Evolutionary conservation across 345 rosid genomes (phyloP).

Genomic region (Pugionium dolabratum): DNA sequence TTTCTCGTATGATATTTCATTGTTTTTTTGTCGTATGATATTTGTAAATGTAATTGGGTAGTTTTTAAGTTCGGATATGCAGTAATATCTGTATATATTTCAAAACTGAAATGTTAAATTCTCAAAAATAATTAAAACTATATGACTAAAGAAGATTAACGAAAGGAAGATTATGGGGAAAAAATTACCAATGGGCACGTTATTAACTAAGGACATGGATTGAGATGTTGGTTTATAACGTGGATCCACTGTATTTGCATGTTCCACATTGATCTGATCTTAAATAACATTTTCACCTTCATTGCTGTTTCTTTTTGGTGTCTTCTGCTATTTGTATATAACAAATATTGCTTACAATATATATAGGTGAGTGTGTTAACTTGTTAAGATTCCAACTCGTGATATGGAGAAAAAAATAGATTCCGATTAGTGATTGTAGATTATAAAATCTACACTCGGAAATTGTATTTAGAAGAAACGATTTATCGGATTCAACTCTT

Average conservation of each 20-base stretch:
- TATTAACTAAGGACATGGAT: slow-evolving; percentile 9
- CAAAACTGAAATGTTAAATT: neutral
- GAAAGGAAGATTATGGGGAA: neutral
- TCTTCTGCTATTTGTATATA: slow-evolving; percentile 29
- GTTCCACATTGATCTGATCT: slow-evolving; percentile 29
- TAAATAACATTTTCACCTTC: slow-evolving; percentile 26
- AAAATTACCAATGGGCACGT: slow-evolving; percentile 25
- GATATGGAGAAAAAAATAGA: neutral
- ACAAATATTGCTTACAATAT: neutral
- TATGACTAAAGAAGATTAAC: slow-evolving; percentile 2
- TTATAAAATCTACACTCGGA: too few relatives aligned
- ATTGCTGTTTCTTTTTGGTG: slow-evolving; percentile 32
- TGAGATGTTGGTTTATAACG: slow-evolving; percentile 34
- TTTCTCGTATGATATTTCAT: neutral
- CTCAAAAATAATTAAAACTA: neutral
- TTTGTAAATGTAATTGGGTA: neutral
- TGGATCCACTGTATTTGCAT: slow-evolving; percentile 40
- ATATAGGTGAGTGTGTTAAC: neutral
- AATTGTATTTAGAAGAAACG: too few relatives aligned
- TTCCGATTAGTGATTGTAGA: neutral
- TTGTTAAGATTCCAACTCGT: slow-evolving; percentile 10
- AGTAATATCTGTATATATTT: neutral
- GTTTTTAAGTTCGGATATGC: neutral
- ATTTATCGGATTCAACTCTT: too few relatives aligned
- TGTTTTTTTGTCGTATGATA: too few relatives aligned